Evolutionary conservation across 495 filamentous ascomycete genomes (phyloP), one percentile per base, ranked within the genome.

Genomic region (Aspergillus sclerotioniger): DNA sequence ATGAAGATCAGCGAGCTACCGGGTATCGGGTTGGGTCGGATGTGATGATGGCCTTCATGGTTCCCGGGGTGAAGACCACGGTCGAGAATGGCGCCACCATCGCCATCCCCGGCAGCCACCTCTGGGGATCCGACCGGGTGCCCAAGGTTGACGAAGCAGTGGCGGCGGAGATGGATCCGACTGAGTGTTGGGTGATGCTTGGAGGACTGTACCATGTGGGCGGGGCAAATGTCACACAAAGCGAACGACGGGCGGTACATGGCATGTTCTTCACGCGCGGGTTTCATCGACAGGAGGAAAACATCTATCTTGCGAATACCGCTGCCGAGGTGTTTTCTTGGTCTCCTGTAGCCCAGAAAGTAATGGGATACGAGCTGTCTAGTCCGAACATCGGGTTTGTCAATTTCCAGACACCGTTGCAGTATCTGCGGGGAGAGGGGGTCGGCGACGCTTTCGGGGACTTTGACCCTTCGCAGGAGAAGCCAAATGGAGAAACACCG

Each of bases 1-100:
- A 62, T 25, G 43, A 49, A n/a, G 54, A 62, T 10, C 60, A 62
- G 33, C 54, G 54, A 7, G 33, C 21, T 8, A 51, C 54, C 8
- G 60, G 60, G 6, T 57, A 62, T n/a, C 60, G 47, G 39, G 17
- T 39, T 13, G 58, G 58, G 10, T 60, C 58, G 0, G 58, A 60
- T 20, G 58, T 60, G 35, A 60, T 61, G 59, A 61, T 57, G 59
- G 54, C 49, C 6, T 61, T 56, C n/a, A 68, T 75, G 43, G 65
- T 75, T 29, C 66, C 71, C 8, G 72, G 66, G 6, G 65, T 68
- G n/a, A 41, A 68, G 51, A 72, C 67, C 15, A 66, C 60, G 2
- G 50, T 61, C 16, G 69, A 61, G 8, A 75, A 75, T 20, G 71
- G 72, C 1, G 72, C 72, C 1, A 75, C 72, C 13, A 19, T 55